Percentiles rank a stretch among this genome's conserved stretches.
These are phyloP conservation scores for Claviceps purpurea DNA, from an alignment of 2,329 filamentous ascomycete species.

Conservation along the genomic window DNA sequence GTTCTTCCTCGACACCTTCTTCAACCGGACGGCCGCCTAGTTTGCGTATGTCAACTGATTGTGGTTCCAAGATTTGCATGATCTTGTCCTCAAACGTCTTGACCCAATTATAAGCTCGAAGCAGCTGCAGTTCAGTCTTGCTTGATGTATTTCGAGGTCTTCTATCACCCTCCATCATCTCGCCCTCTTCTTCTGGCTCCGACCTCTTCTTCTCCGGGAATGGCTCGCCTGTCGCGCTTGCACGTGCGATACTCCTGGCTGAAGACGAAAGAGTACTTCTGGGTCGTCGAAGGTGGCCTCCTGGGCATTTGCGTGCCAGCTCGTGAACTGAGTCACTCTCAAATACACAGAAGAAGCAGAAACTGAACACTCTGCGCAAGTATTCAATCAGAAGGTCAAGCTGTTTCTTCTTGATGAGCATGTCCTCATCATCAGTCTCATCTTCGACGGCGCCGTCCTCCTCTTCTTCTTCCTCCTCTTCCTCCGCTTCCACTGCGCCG, in stretches of 20 bases:
- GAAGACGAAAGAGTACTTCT: constrained; percentile 71
- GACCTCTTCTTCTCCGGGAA: constrained; percentile 75
- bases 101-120: constrained; percentile 96
- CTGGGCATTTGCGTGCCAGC: constrained; percentile 86
- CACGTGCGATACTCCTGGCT: constrained; percentile 72
- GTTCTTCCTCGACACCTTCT: constrained; percentile 75
- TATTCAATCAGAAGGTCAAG: constrained; percentile 94
- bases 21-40: constrained; percentile 79
- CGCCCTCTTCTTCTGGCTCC: constrained; percentile 49
- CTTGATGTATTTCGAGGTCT: constrained; percentile 55
- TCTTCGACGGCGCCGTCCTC: constrained; percentile 70
- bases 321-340: constrained; percentile 97
- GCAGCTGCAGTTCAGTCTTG: constrained; percentile 82
- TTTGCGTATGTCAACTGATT: constrained; percentile 75
- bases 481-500: constrained; percentile 58
- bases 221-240: constrained; percentile 67
- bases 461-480: constrained; percentile 57
- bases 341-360: constrained; percentile 99
- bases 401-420: constrained; percentile 89
- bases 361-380: constrained; percentile 89
- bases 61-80: constrained; percentile 80
- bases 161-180: constrained; percentile 43
- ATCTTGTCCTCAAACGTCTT: constrained; percentile 98
- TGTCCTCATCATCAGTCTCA: constrained; percentile 79
- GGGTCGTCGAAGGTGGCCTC: constrained; percentile 88